Evolutionary conservation across 2,329 filamentous ascomycete genomes (phyloP), one percentile per base, ranked within the genome.

Genomic region (Sporothrix pallida): DNA sequence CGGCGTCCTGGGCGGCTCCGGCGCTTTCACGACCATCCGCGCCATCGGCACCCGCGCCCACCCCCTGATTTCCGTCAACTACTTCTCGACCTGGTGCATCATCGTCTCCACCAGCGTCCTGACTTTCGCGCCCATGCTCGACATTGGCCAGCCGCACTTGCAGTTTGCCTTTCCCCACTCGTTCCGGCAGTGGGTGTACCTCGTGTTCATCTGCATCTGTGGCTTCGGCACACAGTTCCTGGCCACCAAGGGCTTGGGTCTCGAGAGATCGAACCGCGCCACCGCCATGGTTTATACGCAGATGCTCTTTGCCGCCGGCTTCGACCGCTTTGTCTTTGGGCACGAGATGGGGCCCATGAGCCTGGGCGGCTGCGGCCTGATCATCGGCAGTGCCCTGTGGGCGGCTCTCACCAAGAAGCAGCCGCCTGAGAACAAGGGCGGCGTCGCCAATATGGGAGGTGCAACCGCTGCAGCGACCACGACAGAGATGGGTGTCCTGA

Each of bases 191-290:
- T 95, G 92, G 91, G 80, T 83, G 0, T 86, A 94, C 54, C 83
- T 97, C 17, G 72, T 90, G 0, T 87, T 91, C 52, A 83, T 97
- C 3, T 93, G 92, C 0, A 79, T 89, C 0, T 91, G 91, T 76
- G 95, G 95, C 0, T 95, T 97, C 79, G 80, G 92, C 26, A 92
- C 95, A 88, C 95, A 97, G 86, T 94, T 94, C 77, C 85, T 97
- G n/a, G 84, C 97, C 20, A 96, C 94, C 0, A 87, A 89, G 0
- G 94, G 93, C 0, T 83, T 98, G 67, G 83, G 91, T 31, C 89
- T 91, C 75, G 76, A 95, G 78, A 91, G 91, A 75, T 86, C 86
- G 23, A 88, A 89, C 76, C 81, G 86, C 60, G 87, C 87, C 8
- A 88, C 86, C 17, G 83, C 85, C 71, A 89, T 90, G 87, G 81